Conservation (phyloP, 495 filamentous ascomycete species). For the Barbatosphaeria neglecta region DNA sequence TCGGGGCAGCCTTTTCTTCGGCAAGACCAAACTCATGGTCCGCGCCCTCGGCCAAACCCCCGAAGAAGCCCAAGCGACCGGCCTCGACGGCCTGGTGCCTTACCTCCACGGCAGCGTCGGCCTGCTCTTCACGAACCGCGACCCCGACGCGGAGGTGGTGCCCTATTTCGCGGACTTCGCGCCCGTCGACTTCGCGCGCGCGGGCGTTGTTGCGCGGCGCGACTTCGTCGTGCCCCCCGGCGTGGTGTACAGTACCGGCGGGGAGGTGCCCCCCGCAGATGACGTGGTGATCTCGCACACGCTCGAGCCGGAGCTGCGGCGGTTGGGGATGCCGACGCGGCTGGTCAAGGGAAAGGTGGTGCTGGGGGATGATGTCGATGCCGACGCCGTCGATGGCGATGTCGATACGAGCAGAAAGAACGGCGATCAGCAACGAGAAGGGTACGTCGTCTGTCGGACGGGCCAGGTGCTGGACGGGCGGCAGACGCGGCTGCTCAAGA, state of each 20-base stretch:
- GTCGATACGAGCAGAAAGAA: neutral
- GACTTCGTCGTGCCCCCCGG: slow-evolving; percentile 70
- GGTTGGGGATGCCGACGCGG: slow-evolving; percentile 76
- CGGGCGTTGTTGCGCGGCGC: slow-evolving; percentile 62
- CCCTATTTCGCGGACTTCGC: slow-evolving; percentile 56
- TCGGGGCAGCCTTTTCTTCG: slow-evolving; percentile 71
- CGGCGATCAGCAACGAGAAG: slow-evolving; percentile 1
- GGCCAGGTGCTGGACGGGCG: slow-evolving; percentile 74
- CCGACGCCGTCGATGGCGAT: slow-evolving; percentile 21
- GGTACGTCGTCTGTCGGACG: slow-evolving; percentile 66
- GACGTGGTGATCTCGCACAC: slow-evolving; percentile 81
- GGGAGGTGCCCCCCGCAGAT: slow-evolving; percentile 62
- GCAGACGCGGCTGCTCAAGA: slow-evolving; percentile 86
- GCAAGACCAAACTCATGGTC: slow-evolving; percentile 97
- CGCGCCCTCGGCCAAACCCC: slow-evolving; percentile 69
- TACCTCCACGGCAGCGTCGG: slow-evolving; percentile 75
- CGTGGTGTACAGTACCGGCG: slow-evolving; percentile 60
- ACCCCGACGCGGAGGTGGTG: slow-evolving; percentile 42
- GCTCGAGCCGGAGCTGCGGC: slow-evolving; percentile 75
- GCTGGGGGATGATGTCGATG: slow-evolving; percentile 51
- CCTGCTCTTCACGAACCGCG: slow-evolving; percentile 75
- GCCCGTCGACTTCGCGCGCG: slow-evolving; percentile 76
- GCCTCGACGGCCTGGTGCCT: slow-evolving; percentile 55
- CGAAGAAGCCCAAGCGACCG: slow-evolving; percentile 65
- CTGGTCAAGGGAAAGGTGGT: slow-evolving; percentile 80